phyloP scores from a whole-genome alignment of 2,329 filamentous ascomycete species.

The Plectosphaerella cucumerina region DNA sequence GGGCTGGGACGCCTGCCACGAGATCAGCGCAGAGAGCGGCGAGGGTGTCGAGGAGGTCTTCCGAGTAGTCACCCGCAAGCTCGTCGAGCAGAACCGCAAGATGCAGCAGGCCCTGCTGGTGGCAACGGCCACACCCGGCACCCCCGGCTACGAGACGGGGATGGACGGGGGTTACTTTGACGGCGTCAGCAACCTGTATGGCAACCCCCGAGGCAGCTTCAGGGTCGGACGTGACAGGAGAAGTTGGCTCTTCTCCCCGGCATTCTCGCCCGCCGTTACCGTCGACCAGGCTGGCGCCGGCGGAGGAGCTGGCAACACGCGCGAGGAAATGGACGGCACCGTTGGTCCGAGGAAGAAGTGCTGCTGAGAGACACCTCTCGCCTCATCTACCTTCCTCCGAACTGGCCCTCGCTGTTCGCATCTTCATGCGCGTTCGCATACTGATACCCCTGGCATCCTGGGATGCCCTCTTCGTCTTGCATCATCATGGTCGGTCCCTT shows the following conservation, averaged over 20 bases:
- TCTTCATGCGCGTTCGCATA: neutral
- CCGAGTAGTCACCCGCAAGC: constrained; percentile 60
- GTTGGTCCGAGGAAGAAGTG: constrained; percentile 14
- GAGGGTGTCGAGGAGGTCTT: constrained; percentile 98
- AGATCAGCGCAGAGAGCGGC: constrained; percentile 89
- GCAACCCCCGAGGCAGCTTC: constrained; percentile 46
- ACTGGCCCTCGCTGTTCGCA: neutral
- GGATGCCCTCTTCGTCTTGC: neutral
- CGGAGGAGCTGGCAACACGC: constrained; percentile 11
- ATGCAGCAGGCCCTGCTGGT: constrained; percentile 55
- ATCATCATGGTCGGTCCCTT: neutral
- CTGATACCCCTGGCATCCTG: neutral
- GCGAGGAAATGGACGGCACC: constrained; percentile 1
- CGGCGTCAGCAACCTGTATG: constrained; percentile 17
- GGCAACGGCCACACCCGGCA: constrained; percentile 49
- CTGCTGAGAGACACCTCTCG: constrained; percentile 14
- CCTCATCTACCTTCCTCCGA: neutral
- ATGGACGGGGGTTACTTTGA: constrained; percentile 50
- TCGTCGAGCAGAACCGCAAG: constrained; percentile 61
- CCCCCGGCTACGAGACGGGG: constrained; percentile 39
- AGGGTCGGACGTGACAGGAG: constrained; percentile 53
- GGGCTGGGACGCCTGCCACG: constrained; percentile 96
- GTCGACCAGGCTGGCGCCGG: constrained; percentile 34
- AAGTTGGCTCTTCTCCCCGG: constrained; percentile 55
- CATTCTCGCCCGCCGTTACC: constrained; percentile 47